Conservation (phyloP, 768 basidiomycete species). For the Phlebiopsis flavidoalba region DNA sequence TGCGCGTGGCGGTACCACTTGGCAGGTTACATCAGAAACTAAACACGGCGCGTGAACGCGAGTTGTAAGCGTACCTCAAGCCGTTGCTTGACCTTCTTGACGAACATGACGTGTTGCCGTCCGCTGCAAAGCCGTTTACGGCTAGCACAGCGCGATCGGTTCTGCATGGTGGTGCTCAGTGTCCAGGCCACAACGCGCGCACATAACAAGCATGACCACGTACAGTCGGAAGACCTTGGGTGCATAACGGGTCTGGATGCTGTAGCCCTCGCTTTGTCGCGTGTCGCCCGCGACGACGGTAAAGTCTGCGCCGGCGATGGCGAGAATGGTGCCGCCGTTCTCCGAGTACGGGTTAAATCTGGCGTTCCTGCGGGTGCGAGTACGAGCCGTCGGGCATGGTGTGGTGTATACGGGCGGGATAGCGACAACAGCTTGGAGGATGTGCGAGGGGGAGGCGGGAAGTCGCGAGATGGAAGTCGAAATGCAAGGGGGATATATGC, state of each 20-base stretch:
- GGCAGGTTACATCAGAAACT: not conserved
- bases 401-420: not conserved
- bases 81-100: slow-evolving; percentile 93
- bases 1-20: slow-evolving; percentile 99
- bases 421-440: not conserved
- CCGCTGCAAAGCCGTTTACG: slow-evolving; percentile 95
- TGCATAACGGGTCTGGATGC: slow-evolving; percentile 95
- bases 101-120: slow-evolving; percentile 96
- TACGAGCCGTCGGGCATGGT: slow-evolving; percentile 26
- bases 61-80: slow-evolving; percentile 67
- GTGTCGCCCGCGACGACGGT: slow-evolving; percentile 96
- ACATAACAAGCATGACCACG: slow-evolving; percentile 29
- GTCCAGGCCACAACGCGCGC: not conserved
- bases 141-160: slow-evolving; percentile 92
- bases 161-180: slow-evolving; percentile 40
- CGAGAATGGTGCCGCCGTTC: slow-evolving; percentile 95
- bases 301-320: slow-evolving; percentile 92
- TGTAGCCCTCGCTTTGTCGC: slow-evolving; percentile 94
- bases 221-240: slow-evolving; percentile 93
- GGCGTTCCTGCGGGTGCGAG: slow-evolving; percentile 42
- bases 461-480: not conserved
- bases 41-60: not conserved
- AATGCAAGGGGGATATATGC: slow-evolving; percentile 2
- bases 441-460: not conserved
- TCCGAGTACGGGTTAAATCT: slow-evolving; percentile 88